These are phyloP conservation scores for Hyaloperonospora brassicae DNA, from an alignment of 352 stramenopile species.

Conservation along the genomic window DNA sequence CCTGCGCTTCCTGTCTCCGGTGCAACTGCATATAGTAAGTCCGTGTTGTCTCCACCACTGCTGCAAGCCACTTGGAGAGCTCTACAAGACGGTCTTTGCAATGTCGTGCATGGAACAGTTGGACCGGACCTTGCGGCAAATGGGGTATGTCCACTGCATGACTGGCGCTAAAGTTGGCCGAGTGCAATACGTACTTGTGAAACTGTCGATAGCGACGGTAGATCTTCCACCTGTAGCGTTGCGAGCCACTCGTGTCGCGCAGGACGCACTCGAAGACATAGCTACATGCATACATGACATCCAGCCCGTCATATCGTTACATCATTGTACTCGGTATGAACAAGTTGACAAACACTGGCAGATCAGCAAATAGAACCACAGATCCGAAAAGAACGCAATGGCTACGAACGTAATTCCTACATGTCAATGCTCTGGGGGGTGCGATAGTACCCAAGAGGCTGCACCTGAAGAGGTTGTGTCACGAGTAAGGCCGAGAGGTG, in stretches of 20 bases:
- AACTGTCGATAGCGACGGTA: conserved; percentile 83
- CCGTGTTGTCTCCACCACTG: conserved; percentile 66
- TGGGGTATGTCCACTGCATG: conserved; percentile 38
- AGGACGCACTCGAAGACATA: conserved; percentile 76
- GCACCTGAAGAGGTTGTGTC: conserved; percentile 38
- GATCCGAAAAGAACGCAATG: too few relatives aligned
- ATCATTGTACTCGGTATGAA: too few relatives aligned
- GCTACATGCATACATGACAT: conserved; percentile 16
- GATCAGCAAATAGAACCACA: too few relatives aligned
- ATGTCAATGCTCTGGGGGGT: conserved; percentile 74
- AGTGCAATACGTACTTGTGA: conserved; percentile 62
- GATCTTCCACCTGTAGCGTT: conserved; percentile 62
- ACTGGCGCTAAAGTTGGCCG: conserved; percentile 42
- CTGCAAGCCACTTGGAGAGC: conserved; percentile 56
- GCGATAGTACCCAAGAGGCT: conserved; percentile 72
- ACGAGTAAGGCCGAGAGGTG: conserved; percentile 47
- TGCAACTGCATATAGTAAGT: conserved; percentile 39
- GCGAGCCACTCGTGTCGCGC: conserved; percentile 5
- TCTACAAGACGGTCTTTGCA: conserved; percentile 73
- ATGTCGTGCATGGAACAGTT: conserved; percentile 73
- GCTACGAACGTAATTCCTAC: conserved; percentile 22
- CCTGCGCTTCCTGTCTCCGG: conserved; percentile 19
- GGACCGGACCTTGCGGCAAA: conserved; percentile 70
- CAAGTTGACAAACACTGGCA: too few relatives aligned
- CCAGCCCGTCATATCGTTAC: conserved; percentile 3